These are phyloP conservation scores for Oxytropis ochrocephala DNA, from an alignment of 306 rosid genomes.

Conservation along the genomic window DNA sequence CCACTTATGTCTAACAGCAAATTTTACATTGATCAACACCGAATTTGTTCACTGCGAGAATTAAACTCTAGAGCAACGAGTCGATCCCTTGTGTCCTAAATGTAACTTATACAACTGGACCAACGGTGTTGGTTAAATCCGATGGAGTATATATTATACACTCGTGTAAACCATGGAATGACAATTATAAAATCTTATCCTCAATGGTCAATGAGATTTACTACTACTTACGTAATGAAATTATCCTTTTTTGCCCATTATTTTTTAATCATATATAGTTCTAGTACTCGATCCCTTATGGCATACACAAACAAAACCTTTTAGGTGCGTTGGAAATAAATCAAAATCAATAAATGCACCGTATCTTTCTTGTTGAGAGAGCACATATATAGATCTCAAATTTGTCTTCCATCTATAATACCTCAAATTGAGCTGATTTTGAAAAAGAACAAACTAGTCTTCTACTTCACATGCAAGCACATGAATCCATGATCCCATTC, in stretches of 20 bases:
- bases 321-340: neutral
- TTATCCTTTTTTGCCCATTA: neutral
- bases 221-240: no score
- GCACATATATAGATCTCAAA: neutral
- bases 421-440: neutral
- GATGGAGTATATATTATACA: no score
- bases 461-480: constrained; percentile 46
- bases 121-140: no score
- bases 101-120: no score
- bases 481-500: constrained; percentile 32
- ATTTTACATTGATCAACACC: no score
- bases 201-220: neutral
- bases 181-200: neutral
- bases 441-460: constrained; percentile 17
- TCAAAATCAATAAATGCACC: constrained; percentile 17
- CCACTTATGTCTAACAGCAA: no score
- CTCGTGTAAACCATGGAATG: no score
- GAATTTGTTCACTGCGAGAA: no score
- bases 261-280: no score
- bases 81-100: no score
- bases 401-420: neutral
- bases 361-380: constrained; percentile 13
- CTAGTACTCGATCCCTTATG: no score
- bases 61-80: no score
- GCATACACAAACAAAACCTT: neutral